Evolutionary conservation across 495 filamentous ascomycete genomes (phyloP).

Genomic region (Entonaema liquescens): DNA sequence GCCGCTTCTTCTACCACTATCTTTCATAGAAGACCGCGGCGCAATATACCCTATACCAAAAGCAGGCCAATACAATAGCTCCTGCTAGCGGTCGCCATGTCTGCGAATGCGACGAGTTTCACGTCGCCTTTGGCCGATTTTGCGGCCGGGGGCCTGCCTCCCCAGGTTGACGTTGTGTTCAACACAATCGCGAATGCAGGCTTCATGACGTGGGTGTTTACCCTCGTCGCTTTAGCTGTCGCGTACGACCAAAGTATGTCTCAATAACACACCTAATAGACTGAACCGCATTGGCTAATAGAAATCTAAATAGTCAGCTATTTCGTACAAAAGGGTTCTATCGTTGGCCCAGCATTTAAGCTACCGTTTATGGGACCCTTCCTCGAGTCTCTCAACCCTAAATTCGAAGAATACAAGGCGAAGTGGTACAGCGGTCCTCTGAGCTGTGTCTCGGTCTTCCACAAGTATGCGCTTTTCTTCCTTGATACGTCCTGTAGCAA

Average conservation of each 20-base stretch:
- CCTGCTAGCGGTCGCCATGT: conserved; percentile 57
- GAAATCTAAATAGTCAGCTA: conserved; percentile 72
- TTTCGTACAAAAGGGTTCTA: conserved; percentile 83
- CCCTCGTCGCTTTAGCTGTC: conserved; percentile 72
- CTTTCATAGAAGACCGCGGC: conserved; percentile 13
- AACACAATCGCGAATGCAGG: conserved; percentile 62
- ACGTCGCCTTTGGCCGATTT: conserved; percentile 78
- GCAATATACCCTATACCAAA: conserved; percentile 6
- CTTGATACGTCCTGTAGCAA: neutral
- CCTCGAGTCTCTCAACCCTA: conserved; percentile 88
- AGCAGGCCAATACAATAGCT: neutral
- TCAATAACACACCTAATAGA: neutral
- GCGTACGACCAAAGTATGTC: conserved; percentile 86
- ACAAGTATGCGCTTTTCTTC: conserved; percentile 76
- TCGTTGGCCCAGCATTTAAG: conserved; percentile 84
- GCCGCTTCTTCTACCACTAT: conserved; percentile 1
- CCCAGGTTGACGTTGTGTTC: conserved; percentile 54
- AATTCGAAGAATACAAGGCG: conserved; percentile 86
- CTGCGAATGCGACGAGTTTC: conserved; percentile 72
- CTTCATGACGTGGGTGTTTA: conserved; percentile 69
- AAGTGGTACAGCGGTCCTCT: conserved; percentile 93
- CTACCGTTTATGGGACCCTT: conserved; percentile 97
- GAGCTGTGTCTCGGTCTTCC: conserved; percentile 98
- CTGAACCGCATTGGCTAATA: conserved; percentile 40
- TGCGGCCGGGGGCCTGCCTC: conserved; percentile 53